Conservation (phyloP, 768 basidiomycete species). For the Cytidiella melzeri region DNA sequence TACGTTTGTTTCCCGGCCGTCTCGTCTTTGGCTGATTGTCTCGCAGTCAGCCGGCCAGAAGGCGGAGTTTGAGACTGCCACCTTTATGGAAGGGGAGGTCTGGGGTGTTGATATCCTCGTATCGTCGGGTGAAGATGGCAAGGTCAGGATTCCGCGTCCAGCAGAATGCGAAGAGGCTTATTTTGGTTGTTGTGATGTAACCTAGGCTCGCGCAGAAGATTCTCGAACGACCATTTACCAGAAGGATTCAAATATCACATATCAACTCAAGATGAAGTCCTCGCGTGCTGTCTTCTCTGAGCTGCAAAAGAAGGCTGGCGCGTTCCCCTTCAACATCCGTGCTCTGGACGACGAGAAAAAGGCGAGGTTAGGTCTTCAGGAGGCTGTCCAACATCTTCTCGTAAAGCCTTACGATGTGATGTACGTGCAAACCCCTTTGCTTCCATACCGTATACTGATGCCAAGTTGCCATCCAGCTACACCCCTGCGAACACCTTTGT, state of each 20-base stretch:
- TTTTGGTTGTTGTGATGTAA: background rate
- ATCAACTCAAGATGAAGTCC: slow-evolving; percentile 97
- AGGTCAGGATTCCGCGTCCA: slow-evolving; percentile 45
- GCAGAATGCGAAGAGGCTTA: slow-evolving; percentile 1
- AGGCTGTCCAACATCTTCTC: slow-evolving; percentile 91
- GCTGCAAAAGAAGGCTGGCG: slow-evolving; percentile 95
- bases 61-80: slow-evolving; percentile 76
- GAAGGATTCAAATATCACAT: slow-evolving; percentile 77
- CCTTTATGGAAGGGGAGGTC: slow-evolving; percentile 90
- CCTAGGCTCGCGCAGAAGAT: slow-evolving; percentile 84
- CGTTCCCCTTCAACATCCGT: slow-evolving; percentile 97
- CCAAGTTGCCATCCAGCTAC: slow-evolving; percentile 39
- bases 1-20: slow-evolving; percentile 3
- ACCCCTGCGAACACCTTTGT: slow-evolving; percentile 81
- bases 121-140: slow-evolving; percentile 84
- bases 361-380: slow-evolving; percentile 89
- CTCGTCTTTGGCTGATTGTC: background rate
- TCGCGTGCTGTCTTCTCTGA: slow-evolving; percentile 95
- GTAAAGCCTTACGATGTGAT: slow-evolving; percentile 94
- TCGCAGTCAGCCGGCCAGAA: slow-evolving; percentile 61
- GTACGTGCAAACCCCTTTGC: slow-evolving; percentile 53
- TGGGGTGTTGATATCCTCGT: slow-evolving; percentile 92
- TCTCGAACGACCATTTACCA: slow-evolving; percentile 92
- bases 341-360: slow-evolving; percentile 93
- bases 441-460: slow-evolving; percentile 1